Base-by-base conservation (phyloP, 768 basidiomycete species). In the Coprinellus micaceus region DNA sequence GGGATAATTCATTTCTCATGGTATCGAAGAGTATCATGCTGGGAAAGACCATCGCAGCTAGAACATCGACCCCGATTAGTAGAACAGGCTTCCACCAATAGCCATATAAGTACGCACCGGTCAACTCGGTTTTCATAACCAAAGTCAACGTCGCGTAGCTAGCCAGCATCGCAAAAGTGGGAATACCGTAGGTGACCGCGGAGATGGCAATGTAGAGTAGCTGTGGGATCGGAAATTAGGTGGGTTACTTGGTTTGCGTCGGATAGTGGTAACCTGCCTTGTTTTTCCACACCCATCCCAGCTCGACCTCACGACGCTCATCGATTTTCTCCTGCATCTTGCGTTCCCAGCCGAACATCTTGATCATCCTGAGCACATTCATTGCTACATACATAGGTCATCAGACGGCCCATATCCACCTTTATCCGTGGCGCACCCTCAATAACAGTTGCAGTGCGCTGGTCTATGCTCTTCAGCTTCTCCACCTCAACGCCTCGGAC, bases 341-440 rank as follows among this genome's bases (percentile, higher is more conserved):
- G 52, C 78, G 77, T 74, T 86, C 79, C 79, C 88, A 81, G 13
- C 78, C 89, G 61, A 90, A 89, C 33, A 89, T 70, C 66, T 90
- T 90, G 66, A 88, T 72, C 82, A 88, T 87, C 17, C 86, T 79
- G 17, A 88, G 67, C 17, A 82, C 78, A 53, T 77, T 78, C 63
- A 84, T 72, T 4, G 74, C 84, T 84, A 51, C 3, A 41, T 37
- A 67, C 19, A 24, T 30, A 0, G 7, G 33, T 33, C 33, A 30
- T 47, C 22, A 26, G 22, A 21, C 86, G 1, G 73, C 73, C 61
- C 66, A 82, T 50, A 7, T 25, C 6, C n/a, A 17, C 15, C n/a
- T 7, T 43, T 17, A 10, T 21, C n/a, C 19, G 15, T 7, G n/a
- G 19, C 40, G 40, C n/a, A 43, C 40, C 40, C n/a, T 43, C 40